Evolutionary conservation across 345 rosid species (phyloP).

Genomic region (Triadica sebifera): DNA sequence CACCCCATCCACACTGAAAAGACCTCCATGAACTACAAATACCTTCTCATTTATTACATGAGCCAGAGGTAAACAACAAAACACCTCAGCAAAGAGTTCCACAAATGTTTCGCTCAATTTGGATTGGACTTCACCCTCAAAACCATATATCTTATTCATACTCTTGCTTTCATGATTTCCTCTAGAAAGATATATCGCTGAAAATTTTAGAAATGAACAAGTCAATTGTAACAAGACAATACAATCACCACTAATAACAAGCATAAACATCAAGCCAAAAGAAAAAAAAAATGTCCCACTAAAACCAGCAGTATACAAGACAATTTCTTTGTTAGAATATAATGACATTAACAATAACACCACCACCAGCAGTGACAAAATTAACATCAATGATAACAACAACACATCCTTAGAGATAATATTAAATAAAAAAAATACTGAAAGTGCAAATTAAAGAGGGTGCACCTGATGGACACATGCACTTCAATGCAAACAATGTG

Average conservation of each 20-base stretch:
- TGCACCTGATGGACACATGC: constrained; percentile 90
- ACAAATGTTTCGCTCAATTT: constrained; percentile 89
- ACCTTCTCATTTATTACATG: constrained; percentile 80
- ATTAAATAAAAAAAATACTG: neutral
- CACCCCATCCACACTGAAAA: constrained; percentile 93
- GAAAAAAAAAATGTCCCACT: neutral
- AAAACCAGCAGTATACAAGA: neutral
- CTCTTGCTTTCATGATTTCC: constrained; percentile 99
- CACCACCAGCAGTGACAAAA: neutral
- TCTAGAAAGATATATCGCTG: constrained; percentile 90
- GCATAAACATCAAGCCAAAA: neutral
- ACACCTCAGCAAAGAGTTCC: constrained; percentile 94
- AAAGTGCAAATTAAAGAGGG: constrained; percentile 11
- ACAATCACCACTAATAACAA: neutral
- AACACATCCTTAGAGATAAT: neutral
- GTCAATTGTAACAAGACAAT: constrained; percentile 9
- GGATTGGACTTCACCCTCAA: constrained; percentile 96
- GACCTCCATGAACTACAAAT: constrained; percentile 96
- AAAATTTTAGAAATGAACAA: constrained; percentile 21
- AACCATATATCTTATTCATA: constrained; percentile 99
- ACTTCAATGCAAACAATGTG: constrained; percentile 89
- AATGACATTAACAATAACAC: neutral
- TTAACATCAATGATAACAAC: neutral
- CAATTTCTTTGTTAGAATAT: neutral
- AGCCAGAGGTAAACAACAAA: constrained; percentile 93